Base-by-base conservation (phyloP, 1,139 yeast species). In the Saccharomyces hybrid region DNA sequence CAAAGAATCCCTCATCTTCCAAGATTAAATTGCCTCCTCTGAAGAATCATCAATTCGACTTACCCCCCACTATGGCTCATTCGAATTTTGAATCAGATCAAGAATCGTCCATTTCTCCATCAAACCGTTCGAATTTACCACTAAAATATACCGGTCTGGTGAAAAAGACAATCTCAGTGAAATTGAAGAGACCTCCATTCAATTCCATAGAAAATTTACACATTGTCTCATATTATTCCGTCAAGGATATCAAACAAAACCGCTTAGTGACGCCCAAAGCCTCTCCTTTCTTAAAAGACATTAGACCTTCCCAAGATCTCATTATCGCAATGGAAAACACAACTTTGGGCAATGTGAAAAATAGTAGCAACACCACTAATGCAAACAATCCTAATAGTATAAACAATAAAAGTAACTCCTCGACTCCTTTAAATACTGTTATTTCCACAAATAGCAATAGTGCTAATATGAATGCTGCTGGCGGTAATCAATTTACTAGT, bases 71-170 rank as follows among this genome's bases (percentile, higher is more conserved):
- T 16, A 38, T 38, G 42, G 23, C 19, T 38, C 42, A 38, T 38
- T 38, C 42, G 11, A 38, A 16, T 38, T 38, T 38, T 38, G 42
- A 38, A 38, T 38, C 42, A 3, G 42, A 38, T 3, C 42, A 38
- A 16, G 42, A 38, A 3, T 38, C 42, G 1, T 38, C 42, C 23
- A 16, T 38, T 38, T 38, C 42, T 16, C 42, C 42, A 38, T 38
- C 42, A 8, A 38, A 38, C 23, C 42, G 42, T 38, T 38, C 42
- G 23, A 38, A 38, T 38, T 16, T 38, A 16, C 84, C 84, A 6
- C 86, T 84, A 67, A 85, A 84, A 65, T 86, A 84, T 55, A 80
- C 81, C 55, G 96, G 96, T 0, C 76, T 90, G 52, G 82, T 89
- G 58, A 90, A 90, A 69, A 88, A 89, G 69, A 88, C 97, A 0